Conservation (phyloP, 2,329 filamentous ascomycete genomes). For the Alternaria gaisen region DNA sequence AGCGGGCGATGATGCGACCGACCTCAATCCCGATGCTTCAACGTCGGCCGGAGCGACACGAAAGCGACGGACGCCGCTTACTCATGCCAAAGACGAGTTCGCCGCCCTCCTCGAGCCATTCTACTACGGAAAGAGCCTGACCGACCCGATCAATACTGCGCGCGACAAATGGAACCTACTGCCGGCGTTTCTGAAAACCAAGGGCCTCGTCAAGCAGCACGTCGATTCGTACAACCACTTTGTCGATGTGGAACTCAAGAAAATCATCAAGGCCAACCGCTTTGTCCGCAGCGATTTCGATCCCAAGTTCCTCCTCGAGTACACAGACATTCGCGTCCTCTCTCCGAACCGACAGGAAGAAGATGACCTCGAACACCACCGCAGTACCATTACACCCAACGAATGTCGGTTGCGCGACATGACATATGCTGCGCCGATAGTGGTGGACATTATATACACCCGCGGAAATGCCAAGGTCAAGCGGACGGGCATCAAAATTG, state of each 20-base stretch:
- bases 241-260: slow-evolving; percentile 93
- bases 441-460: slow-evolving; percentile 90
- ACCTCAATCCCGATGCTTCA: slow-evolving; percentile 30
- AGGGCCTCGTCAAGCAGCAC: slow-evolving; percentile 95
- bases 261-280: slow-evolving; percentile 91
- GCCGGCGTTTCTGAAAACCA: slow-evolving; percentile 97
- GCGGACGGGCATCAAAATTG: slow-evolving; percentile 78
- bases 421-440: slow-evolving; percentile 96
- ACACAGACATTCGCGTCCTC: slow-evolving; percentile 88
- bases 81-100: slow-evolving; percentile 60
- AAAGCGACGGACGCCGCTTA: slow-evolving; percentile 39
- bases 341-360: slow-evolving; percentile 81
- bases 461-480: slow-evolving; percentile 80
- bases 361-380: slow-evolving; percentile 64
- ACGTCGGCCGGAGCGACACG: slow-evolving; percentile 37
- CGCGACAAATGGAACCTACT: slow-evolving; percentile 96
- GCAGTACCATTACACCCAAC: slow-evolving; percentile 80
- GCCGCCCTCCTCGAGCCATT: slow-evolving; percentile 73
- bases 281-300: slow-evolving; percentile 92
- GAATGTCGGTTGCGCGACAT: slow-evolving; percentile 96
- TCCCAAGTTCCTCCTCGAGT: slow-evolving; percentile 88
- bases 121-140: slow-evolving; percentile 73
- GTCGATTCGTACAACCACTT: slow-evolving; percentile 99
- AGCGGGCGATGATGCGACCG: slow-evolving; percentile 21
- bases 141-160: slow-evolving; percentile 74